phyloP scores from a whole-genome alignment of 2,329 filamentous ascomycete species.

The Hymenoscyphus albidus region DNA sequence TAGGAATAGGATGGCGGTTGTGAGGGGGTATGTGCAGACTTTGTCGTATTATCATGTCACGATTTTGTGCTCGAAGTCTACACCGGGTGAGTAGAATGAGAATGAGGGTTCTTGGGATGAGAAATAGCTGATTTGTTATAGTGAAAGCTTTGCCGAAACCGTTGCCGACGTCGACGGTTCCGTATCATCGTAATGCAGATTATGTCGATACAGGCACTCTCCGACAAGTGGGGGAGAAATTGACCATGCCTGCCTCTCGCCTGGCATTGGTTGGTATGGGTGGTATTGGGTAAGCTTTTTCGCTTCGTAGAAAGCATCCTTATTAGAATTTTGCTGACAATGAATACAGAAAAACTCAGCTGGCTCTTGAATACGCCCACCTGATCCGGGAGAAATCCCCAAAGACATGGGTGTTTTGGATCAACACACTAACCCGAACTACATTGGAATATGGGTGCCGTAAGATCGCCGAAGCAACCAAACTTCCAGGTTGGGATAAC shows the following conservation, averaged over 20 bases:
- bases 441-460: slow-evolving; percentile 23
- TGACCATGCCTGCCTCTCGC: background rate
- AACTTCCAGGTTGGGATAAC: slow-evolving; percentile 17
- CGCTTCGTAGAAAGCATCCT: background rate
- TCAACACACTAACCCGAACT: slow-evolving; percentile 12
- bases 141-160: background rate
- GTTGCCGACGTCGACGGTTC: background rate
- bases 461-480: slow-evolving; percentile 18
- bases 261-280: background rate
- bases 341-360: background rate
- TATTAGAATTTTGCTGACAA: background rate
- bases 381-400: background rate
- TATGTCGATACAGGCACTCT: background rate
- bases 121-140: background rate
- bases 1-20: background rate
- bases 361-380: background rate
- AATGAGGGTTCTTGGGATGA: background rate
- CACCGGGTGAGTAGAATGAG: background rate
- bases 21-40: background rate
- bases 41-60: background rate
- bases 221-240: background rate
- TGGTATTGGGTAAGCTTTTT: background rate
- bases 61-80: background rate
- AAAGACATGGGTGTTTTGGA: background rate
- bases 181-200: background rate